Evolutionary conservation across 768 basidiomycete genomes (phyloP), one percentile per base, ranked within the genome.

Genomic region (Amanita thiersii): DNA sequence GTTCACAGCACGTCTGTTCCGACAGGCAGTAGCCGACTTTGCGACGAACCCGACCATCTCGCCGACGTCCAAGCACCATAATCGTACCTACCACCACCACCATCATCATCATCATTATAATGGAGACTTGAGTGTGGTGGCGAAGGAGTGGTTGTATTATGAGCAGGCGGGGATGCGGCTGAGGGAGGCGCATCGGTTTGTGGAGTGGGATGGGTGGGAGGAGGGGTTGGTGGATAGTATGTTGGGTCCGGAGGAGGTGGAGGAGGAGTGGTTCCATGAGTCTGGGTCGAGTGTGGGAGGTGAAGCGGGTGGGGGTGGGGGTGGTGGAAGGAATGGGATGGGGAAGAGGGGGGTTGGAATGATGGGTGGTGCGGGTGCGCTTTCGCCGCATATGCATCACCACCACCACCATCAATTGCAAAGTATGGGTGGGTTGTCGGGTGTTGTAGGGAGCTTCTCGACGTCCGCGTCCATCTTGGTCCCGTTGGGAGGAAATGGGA

Each of bases 201-300:
- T 71, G 25, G 87, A 91, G 55, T 90, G 87, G 87, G 87, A 90
- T 50, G 88, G 87, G 2, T 91, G 88, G 87, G 87, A 91, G 53
- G 87, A 90, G 55, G 86, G 86, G 0, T 66, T 91, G 12, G 74
- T 84, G 1, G 76, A 79, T 4, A 79, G 76, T 44, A 85, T 88
- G 23, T 66, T 90, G 14, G 86, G 85, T 1, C 72, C 78, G 0
- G 80, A 77, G 50, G 84, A 86, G 14, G 57, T 69, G 37, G 81
- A 87, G 50, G 75, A 75, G 4, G 81, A 82, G 38, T 87, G 83
- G 85, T 77, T 81, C 56, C 67, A 65, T 50, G 66, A 66, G 36
- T 50, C 52, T 3, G 62, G 42, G 34, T 36, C 63, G 20, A 50
- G 40, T 18, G 46, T n/a, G n/a, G n/a, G n/a, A n/a, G n/a, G n/a